Evolutionary conservation across 805 yeast species (phyloP).

Genomic region (Lipomyces mesembrius): DNA sequence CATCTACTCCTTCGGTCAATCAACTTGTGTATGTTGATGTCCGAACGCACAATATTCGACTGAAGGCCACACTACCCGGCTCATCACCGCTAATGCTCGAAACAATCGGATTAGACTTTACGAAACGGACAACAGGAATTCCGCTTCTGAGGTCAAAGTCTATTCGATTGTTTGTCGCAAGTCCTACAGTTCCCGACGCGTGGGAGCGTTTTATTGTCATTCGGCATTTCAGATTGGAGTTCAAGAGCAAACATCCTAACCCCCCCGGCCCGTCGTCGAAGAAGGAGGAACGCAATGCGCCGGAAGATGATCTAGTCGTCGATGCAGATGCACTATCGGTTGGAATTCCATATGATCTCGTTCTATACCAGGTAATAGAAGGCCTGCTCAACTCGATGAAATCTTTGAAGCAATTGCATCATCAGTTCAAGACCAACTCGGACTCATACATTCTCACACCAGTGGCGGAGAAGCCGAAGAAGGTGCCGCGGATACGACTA

Average conservation of each 20-base stretch:
- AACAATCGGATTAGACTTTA: slow-evolving; percentile 46
- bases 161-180: slow-evolving; percentile 54
- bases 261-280: not conserved
- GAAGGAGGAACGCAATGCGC: not conserved
- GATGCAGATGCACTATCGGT: slow-evolving; percentile 46
- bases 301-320: slow-evolving; percentile 39
- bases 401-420: slow-evolving; percentile 59
- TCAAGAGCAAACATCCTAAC: slow-evolving; percentile 18
- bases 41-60: slow-evolving; percentile 40
- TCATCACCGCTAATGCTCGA: slow-evolving; percentile 56
- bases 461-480: slow-evolving; percentile 40
- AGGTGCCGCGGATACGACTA: slow-evolving; percentile 55
- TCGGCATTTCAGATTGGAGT: slow-evolving; percentile 39
- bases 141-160: slow-evolving; percentile 47
- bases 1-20: slow-evolving; percentile 4
- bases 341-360: slow-evolving; percentile 70
- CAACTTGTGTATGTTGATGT: slow-evolving; percentile 40
- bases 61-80: slow-evolving; percentile 54
- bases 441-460: slow-evolving; percentile 37
- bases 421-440: slow-evolving; percentile 42
- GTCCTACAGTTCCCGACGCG: slow-evolving; percentile 51
- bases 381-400: slow-evolving; percentile 71
- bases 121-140: slow-evolving; percentile 41
- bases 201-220: slow-evolving; percentile 48
- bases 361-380: slow-evolving; percentile 80